Evolutionary conservation across 2,329 filamentous ascomycete genomes (phyloP), one percentile per base, ranked within the genome.

Genomic region (Aspergillus hortae): DNA sequence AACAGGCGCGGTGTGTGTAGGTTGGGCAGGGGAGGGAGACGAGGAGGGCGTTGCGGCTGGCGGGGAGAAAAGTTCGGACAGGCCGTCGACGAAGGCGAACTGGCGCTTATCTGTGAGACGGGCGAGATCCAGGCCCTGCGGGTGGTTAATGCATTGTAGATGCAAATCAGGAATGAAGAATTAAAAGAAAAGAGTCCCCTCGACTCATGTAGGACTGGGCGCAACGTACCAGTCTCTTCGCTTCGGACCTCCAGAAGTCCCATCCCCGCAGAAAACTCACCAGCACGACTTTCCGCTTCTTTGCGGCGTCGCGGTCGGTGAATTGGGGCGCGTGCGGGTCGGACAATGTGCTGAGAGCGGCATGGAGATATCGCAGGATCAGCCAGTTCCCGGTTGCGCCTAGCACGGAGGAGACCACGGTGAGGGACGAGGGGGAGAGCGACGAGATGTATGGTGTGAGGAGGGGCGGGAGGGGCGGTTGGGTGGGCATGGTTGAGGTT

Each of bases 181-280:
- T 23, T 23, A n/a, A n/a, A n/a, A n/a, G n/a, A 6, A 23, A 23
- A 23, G 3, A 19, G 19, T 23, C 23, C 4, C 23, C 23, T 2
- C 23, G 23, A 23, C 23, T 23, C 23, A 6, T 23, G 23, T 23
- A 30, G 27, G 27, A 7, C 10, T 11, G 7, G 27, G 27, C 27
- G 46, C 4, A 25, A 12, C 25, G 52, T 72, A 89, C 87, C 64
- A 90, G 70, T 69, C 86, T 86, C 48, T 83, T 80, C 2, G 80
- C 80, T 46, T 89, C 86, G 3, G 86, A 82, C 56, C 77, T 84
- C 90, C 91, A 96, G 66, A 95, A 95, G 1, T 81, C 75, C 57
- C 80, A 82, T 62, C 92, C 87, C 54, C 89, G 81, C 71, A 95
- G 74, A 72, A 94, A 96, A 74, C 89, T 95, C 52, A 94, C 84